Conservation (phyloP, 75 land plant species). For the Sequoiadendron giganteum region DNA sequence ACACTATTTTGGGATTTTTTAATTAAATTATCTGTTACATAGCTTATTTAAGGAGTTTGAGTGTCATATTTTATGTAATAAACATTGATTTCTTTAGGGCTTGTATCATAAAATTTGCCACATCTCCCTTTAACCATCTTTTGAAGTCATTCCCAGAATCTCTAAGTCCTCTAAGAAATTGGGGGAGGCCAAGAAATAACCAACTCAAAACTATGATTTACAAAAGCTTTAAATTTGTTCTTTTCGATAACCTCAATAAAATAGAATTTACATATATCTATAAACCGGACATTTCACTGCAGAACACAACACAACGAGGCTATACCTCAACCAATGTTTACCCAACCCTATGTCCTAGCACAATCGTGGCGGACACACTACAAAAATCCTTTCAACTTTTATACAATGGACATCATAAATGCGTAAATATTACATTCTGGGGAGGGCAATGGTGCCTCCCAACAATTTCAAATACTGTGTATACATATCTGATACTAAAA, state of each 20-base stretch:
- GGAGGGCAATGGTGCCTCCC: slow-evolving; percentile 10
- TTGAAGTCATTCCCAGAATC: neutral
- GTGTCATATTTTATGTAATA: neutral
- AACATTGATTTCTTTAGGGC: neutral
- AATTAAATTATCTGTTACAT: too few relatives aligned
- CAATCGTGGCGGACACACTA: neutral
- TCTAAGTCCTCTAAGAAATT: neutral
- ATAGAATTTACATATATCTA: neutral
- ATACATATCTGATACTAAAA: slow-evolving; percentile 3
- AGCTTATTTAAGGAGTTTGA: neutral
- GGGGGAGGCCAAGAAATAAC: neutral
- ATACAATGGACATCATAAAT: neutral
- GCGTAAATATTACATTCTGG: slow-evolving; percentile 10
- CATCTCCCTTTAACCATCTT: too few relatives aligned
- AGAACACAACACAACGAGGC: neutral
- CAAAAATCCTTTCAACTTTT: neutral
- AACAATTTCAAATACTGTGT: neutral
- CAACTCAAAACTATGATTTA: neutral
- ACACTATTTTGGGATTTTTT: too few relatives aligned
- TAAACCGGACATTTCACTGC: neutral
- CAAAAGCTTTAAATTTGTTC: neutral
- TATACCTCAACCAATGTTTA: neutral
- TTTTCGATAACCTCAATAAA: neutral
- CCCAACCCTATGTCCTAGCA: neutral
- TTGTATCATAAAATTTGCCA: too few relatives aligned